Base-by-base conservation (phyloP, 2,329 filamentous ascomycete genomes). In the Remersonia thermophila region DNA sequence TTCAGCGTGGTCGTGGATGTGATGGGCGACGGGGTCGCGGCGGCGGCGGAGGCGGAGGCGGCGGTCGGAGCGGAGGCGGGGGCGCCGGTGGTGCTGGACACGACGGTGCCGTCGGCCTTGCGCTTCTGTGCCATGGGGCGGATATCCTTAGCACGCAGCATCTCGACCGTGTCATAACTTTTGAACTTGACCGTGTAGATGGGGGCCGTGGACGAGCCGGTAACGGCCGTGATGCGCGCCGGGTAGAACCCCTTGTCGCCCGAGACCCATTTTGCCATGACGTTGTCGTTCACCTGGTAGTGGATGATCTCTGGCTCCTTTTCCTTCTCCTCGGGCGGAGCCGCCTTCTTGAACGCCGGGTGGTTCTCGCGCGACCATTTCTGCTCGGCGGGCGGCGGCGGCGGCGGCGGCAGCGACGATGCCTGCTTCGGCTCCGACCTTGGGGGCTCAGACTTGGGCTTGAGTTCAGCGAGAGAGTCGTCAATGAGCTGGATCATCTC, bases 151-250 rank as follows among this genome's bases (percentile, higher is more conserved):
- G 81, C 76, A 41, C 79, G 74, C 42, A 93, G 62, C 25, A 83
- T 91, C 59, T 94, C 86, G 31, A 80, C 84, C 15, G 73, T 85
- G 45, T 80, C 75, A 62, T 96, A 96, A 51, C 77, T 83, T 62
- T 93, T 89, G 68, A 96, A 98, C 49, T 83, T 91, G 58, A 98
- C 87, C 32, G 84, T 81, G 57, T 95, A 98, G 45, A 95, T 83
- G 26, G 87, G 89, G 35, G 84, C 83, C 30, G 77, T 82, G n/a
- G 80, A 79, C 7, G 86, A 94, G 40, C 91, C 91, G 15, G 89
- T 95, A 50, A 95, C 87, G 35, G 83, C 87, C 35, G 85, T 89
- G 58, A 98, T 93, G 51, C 84, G 80, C 29, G 87, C 91, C 31
- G 85, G 80, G 62, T 96, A 96, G 62, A 87, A 95, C 16, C 73